A percentile compares a stretch with the other conserved stretches of the same genome.
Conservation (phyloP, 306 rosid genomes). For the Boehmeria nivea region DNA sequence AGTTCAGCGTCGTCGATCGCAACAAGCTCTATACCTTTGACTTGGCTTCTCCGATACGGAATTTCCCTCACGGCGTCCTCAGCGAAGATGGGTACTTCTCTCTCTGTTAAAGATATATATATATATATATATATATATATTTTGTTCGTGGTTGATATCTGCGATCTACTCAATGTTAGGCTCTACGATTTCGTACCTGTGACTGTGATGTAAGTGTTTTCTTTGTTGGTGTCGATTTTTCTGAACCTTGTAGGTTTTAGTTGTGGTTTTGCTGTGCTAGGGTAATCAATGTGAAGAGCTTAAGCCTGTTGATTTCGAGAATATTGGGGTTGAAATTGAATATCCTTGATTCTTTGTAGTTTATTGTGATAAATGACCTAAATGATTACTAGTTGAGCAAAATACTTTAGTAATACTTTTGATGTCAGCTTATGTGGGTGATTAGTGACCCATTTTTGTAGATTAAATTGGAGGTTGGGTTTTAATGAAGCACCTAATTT, state of each 20-base stretch:
- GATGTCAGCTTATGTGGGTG: background rate
- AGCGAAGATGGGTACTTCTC: constrained; percentile 87
- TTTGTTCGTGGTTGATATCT: no score
- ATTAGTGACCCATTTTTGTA: background rate
- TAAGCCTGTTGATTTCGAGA: background rate
- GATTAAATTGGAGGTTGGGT: background rate
- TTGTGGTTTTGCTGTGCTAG: background rate
- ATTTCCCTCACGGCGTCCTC: constrained; percentile 77
- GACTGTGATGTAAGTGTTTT: background rate
- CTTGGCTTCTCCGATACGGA: constrained; percentile 57
- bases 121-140: no score
- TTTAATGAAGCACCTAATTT: background rate
- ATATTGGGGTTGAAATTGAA: background rate
- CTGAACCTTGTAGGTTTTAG: background rate
- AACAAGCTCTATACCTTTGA: constrained; percentile 62
- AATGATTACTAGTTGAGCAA: no score
- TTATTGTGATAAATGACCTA: background rate
- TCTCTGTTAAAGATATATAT: no score
- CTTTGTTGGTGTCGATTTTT: background rate
- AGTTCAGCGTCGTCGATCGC: constrained; percentile 35
- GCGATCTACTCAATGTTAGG: background rate
- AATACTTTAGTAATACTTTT: no score
- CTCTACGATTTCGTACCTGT: background rate
- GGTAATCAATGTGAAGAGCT: background rate
- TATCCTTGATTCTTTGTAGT: background rate